These are phyloP conservation scores for Lepidium campestre DNA, from an alignment of 441 rosid species.

Conservation along the genomic window DNA sequence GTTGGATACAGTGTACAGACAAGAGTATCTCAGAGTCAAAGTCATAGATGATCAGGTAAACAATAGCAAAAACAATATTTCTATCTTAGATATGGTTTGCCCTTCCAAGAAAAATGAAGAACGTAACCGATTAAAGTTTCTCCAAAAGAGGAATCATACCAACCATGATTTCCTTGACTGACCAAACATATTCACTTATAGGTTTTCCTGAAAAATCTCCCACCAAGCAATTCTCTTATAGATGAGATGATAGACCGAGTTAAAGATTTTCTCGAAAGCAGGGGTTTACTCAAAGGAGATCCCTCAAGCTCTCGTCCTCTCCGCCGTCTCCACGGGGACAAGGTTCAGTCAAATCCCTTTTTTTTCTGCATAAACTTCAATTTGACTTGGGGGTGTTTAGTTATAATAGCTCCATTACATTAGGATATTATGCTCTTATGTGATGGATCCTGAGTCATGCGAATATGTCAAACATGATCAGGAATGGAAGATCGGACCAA, in stretches of 20 bases:
- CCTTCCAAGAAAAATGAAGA: not conserved
- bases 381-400: not conserved
- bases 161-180: not conserved
- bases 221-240: constrained; percentile 82
- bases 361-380: not conserved
- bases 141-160: not conserved
- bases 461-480: constrained; percentile 25
- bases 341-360: constrained; percentile 38
- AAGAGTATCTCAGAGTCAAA: constrained; percentile 92
- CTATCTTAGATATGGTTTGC: not conserved
- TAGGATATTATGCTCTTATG: not conserved
- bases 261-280: constrained; percentile 81
- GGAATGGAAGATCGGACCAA: constrained; percentile 93
- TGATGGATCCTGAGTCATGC: not conserved
- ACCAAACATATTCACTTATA: constrained; percentile 16
- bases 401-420: not conserved
- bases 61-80: not conserved
- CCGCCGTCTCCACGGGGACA: constrained; percentile 75
- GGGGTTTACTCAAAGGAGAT: constrained; percentile 86
- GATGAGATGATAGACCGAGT: constrained; percentile 90
- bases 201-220: constrained; percentile 87
- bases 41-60: constrained; percentile 88
- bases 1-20: constrained; percentile 83
- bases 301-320: constrained; percentile 61
- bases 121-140: not conserved